phyloP scores from a whole-genome alignment of 768 basidiomycete species.

The Suillus decipiens region DNA sequence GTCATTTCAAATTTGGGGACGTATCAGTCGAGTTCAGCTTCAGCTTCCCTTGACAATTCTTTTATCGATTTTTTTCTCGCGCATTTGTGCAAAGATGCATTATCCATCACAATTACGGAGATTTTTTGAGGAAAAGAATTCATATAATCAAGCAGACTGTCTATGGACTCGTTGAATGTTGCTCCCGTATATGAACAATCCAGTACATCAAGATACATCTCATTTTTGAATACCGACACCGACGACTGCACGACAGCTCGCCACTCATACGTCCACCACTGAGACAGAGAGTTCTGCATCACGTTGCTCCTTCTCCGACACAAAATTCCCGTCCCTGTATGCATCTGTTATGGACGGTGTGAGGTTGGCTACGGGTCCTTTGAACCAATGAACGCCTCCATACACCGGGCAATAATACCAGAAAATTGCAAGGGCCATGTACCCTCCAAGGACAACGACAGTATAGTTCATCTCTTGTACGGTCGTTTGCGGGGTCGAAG shows the following conservation, averaged over 20 bases:
- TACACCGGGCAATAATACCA: constrained; percentile 1
- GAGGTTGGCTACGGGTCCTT: neutral
- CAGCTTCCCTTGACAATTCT: too few species aligned
- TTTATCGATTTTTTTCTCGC: too few species aligned
- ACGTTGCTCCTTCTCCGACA: neutral
- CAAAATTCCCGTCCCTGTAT: neutral
- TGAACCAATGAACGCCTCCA: constrained; percentile 2
- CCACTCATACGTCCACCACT: neutral
- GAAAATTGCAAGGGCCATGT: neutral
- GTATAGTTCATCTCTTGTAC: constrained; percentile 2
- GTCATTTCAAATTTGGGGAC: too few species aligned
- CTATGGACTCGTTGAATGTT: too few species aligned
- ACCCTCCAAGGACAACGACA: neutral
- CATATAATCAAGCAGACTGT: too few species aligned
- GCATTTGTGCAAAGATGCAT: too few species aligned
- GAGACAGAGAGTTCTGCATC: neutral
- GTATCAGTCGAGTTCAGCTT: too few species aligned
- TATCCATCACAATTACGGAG: too few species aligned
- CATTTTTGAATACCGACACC: neutral
- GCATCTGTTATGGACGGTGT: neutral
- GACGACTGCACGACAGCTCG: neutral
- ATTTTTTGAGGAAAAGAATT: too few species aligned
- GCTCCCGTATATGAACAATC: too few species aligned
- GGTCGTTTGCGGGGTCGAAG: neutral
- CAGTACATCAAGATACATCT: neutral